Conservation (phyloP, 257 asterid genomes). For the Nicotiana knightiana region DNA sequence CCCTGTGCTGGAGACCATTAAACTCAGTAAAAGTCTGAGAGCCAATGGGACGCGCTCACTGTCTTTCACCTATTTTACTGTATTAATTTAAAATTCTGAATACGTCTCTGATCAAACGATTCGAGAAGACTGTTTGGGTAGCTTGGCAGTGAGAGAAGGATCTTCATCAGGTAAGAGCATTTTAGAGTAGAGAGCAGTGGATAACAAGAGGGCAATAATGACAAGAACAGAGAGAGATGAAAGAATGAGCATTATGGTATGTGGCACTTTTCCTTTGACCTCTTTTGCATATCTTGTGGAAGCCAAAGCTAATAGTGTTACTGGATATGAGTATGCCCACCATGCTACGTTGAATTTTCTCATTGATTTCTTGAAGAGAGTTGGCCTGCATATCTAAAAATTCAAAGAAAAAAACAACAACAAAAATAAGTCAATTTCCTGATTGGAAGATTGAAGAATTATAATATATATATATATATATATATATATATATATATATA, state of each 20-base stretch:
- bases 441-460: too few relatives aligned
- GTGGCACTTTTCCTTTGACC: slow-evolving; percentile 42
- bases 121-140: slow-evolving; percentile 9
- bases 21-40: not conserved
- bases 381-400: slow-evolving; percentile 53
- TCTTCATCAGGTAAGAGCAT: slow-evolving; percentile 33
- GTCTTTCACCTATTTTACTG: too few relatives aligned
- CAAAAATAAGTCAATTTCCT: too few relatives aligned
- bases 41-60: not conserved
- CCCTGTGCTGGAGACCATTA: not conserved
- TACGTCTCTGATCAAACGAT: not conserved
- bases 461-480: too few relatives aligned
- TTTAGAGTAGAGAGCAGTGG: slow-evolving; percentile 32
- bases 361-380: slow-evolving; percentile 59
- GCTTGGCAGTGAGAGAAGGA: slow-evolving; percentile 17
- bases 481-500: too few relatives aligned
- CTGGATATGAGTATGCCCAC: slow-evolving; percentile 72
- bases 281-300: slow-evolving; percentile 45
- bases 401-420: not conserved
- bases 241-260: slow-evolving; percentile 24
- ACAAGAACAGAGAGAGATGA: slow-evolving; percentile 39
- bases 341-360: slow-evolving; percentile 48
- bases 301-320: slow-evolving; percentile 46
- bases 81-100: not conserved
- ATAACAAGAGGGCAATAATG: slow-evolving; percentile 26